Percentiles rank a stretch among this genome's conserved stretches.
phyloP scores from a whole-genome alignment of 2,329 filamentous ascomycete species.

The Penicillium aurantiogriseum region DNA sequence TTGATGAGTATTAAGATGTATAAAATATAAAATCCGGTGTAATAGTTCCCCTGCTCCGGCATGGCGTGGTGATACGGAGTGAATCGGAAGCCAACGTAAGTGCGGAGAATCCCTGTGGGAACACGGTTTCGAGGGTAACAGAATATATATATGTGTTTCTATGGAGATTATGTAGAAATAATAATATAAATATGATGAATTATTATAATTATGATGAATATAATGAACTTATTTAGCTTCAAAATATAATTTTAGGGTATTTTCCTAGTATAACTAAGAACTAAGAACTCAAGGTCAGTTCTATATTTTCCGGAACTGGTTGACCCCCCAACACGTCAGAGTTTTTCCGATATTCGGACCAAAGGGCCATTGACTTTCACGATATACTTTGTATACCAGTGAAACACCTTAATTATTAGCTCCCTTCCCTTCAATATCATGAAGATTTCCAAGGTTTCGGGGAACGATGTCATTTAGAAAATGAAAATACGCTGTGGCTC shows the following conservation, averaged over 20 bases:
- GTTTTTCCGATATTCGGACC: conserved; percentile 20
- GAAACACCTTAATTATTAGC: neutral
- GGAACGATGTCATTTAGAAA: neutral
- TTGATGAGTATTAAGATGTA: neutral
- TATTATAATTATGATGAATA: neutral
- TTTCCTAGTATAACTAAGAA: too few species aligned
- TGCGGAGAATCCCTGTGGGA: conserved; percentile 29
- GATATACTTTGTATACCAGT: neutral
- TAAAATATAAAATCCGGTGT: neutral
- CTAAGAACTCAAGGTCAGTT: neutral
- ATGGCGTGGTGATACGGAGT: conserved; percentile 20
- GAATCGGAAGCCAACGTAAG: conserved; percentile 26
- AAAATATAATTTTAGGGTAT: neutral
- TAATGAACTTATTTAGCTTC: neutral
- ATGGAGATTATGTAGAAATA: neutral
- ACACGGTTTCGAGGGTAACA: neutral
- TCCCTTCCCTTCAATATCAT: neutral
- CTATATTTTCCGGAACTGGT: neutral
- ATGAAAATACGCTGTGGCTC: conserved; percentile 1
- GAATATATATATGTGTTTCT: neutral
- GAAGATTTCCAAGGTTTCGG: neutral
- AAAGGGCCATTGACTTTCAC: conserved; percentile 7
- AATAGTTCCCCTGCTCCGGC: neutral
- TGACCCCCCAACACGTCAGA: conserved; percentile 23
- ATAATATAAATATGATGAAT: too few species aligned